Base-by-base conservation (phyloP, 164 flowering plant species). In the Annona cherimola region DNA sequence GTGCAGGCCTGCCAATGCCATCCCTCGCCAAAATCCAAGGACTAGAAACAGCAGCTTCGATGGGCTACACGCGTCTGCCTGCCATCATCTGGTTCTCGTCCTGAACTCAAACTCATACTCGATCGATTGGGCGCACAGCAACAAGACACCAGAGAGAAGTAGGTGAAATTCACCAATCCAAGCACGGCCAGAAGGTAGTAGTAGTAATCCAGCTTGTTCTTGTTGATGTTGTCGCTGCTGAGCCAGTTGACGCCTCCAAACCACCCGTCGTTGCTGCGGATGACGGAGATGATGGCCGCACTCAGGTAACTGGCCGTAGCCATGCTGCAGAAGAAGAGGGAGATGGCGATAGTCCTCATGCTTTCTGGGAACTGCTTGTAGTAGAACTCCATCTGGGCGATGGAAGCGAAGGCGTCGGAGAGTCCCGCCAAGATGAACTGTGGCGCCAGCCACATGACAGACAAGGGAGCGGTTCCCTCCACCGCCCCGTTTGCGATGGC, bases 381-480 rank as follows among this genome's bases (percentile, higher is more conserved):
- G 79, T 79, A 89, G 44, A 90, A 86, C 76, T 92, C 95, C 1
- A 90, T 84, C 66, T 82, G 92, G 3, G 86, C 97, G 4, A 92
- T 80, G 3, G 82, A 54, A 41, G 76, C 86, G 70, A 92, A 92
- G 1, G 91, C 2, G 83, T 26, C 35, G 35, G 35, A 83, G 2
- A 92, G 75, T 0, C 93, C 93, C 85, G 86, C 79, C 14, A 89
- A 66, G 0, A 83, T 42, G 3, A 90, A 84, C 61, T 90, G 97
- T 7, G 95, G 97, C 1, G 84, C 81, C 1, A 92, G 84, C 97
- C 97, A 92, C n/a, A 79, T 60, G 0, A 73, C 90, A 0, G 90
- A 83, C 79, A 86, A 68, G 4, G 92, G 69, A 0, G 78, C 71
- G 19, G 50, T 57, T 4, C 84, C 84, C 6, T 71, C 55, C 2